Conservation (phyloP, 345 rosid genomes). For the Salix caprea region DNA sequence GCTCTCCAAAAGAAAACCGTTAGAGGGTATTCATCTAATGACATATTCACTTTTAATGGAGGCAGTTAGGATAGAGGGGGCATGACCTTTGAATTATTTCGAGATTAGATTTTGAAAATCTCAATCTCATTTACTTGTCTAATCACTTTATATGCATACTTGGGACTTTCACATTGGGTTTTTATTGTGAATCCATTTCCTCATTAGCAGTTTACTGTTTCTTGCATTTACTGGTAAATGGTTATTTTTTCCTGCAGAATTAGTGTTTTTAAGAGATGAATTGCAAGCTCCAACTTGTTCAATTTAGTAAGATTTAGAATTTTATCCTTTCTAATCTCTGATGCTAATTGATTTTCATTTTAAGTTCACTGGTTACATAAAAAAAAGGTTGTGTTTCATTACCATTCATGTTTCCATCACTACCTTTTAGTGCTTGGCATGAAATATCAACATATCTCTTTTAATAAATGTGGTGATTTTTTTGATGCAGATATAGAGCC, state of each 20-base stretch:
- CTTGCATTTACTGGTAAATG: not conserved
- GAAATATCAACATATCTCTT: not conserved
- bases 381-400: not conserved
- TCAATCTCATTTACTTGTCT: not conserved
- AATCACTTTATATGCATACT: not conserved
- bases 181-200: not conserved
- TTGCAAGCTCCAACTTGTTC: not conserved
- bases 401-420: not conserved
- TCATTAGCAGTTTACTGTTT: not conserved
- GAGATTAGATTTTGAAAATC: not conserved
- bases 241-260: not conserved
- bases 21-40: slow-evolving; percentile 53
- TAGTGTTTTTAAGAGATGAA: not conserved
- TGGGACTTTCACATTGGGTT: not conserved
- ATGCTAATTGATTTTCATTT: not conserved
- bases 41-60: not conserved
- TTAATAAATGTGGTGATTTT: slow-evolving; percentile 8
- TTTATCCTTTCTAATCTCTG: not conserved
- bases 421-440: not conserved
- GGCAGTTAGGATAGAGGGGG: not conserved
- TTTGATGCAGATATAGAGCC: slow-evolving; percentile 77
- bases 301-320: not conserved
- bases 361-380: not conserved
- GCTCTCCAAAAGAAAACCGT: slow-evolving; percentile 47
- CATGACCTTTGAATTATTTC: not conserved